These are phyloP conservation scores for Puccinia coronata DNA, from an alignment of 1,284 basidiomycete genomes.

Conservation along the genomic window DNA sequence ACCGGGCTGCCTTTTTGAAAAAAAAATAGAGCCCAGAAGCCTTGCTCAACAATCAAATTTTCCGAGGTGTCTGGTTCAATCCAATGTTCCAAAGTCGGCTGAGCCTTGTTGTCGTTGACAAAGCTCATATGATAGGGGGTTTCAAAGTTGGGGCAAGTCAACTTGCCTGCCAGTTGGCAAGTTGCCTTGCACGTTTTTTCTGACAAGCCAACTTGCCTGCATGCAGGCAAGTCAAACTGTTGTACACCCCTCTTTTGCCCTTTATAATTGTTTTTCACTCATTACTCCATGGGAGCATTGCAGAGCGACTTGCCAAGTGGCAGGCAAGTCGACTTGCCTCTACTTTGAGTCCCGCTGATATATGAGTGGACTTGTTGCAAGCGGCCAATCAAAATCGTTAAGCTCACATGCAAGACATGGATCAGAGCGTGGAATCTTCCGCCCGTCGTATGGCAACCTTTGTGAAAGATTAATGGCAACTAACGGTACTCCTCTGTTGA, in stretches of 20 bases:
- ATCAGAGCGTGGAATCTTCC: not conserved
- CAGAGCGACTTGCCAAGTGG: too few relatives aligned
- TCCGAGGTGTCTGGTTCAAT: not conserved
- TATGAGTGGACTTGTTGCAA: conserved; percentile 11
- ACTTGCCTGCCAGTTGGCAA: too few relatives aligned
- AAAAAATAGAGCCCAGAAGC: conserved; percentile 11
- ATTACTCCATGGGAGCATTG: too few relatives aligned
- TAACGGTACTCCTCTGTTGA: not conserved
- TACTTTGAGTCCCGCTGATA: too few relatives aligned
- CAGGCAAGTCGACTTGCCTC: too few relatives aligned
- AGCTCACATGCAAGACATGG: not conserved
- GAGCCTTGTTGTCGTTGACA: not conserved
- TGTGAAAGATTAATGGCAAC: not conserved
- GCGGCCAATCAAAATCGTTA: not conserved
- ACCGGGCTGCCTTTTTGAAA: not conserved
- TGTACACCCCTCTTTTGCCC: too few relatives aligned
- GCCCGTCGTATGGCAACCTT: not conserved
- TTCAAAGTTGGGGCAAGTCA: too few relatives aligned
- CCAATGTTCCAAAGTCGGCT: not conserved
- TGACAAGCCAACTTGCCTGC: too few relatives aligned
- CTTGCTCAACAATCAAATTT: not conserved
- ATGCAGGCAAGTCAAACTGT: too few relatives aligned
- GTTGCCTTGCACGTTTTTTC: too few relatives aligned
- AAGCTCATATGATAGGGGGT: too few relatives aligned
- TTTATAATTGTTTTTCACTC: too few relatives aligned